Conservation (phyloP, 2,329 filamentous ascomycete genomes). For the Lasiodiplodia theobromae region DNA sequence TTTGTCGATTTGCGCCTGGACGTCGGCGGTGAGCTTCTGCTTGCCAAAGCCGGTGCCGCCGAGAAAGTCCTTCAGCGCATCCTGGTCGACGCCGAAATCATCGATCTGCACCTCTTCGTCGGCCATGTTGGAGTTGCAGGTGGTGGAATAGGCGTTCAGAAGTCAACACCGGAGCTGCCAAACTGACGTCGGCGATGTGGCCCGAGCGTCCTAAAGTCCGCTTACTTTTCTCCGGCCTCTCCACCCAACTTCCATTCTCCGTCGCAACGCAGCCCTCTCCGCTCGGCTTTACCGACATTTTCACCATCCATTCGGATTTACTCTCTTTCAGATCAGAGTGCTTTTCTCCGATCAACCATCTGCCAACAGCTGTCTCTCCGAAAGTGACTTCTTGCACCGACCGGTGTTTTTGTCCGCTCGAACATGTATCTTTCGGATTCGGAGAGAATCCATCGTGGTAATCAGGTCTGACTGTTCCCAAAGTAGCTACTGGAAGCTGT, state of each 20-base stretch:
- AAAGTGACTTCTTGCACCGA: neutral
- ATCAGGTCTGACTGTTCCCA: neutral
- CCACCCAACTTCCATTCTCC: neutral
- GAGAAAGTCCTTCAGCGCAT: conserved; percentile 77
- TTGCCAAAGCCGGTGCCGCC: conserved; percentile 83
- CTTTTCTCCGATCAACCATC: neutral
- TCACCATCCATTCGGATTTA: neutral
- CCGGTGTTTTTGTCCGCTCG: neutral
- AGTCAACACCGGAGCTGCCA: conserved; percentile 15
- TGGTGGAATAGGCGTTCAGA: neutral
- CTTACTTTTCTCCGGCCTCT: neutral
- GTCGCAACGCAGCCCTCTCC: neutral
- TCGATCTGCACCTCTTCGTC: conserved; percentile 27
- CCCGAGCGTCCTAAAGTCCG: neutral
- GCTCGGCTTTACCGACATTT: neutral
- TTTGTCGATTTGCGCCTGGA: conserved; percentile 81
- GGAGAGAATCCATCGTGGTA: neutral
- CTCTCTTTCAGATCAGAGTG: neutral
- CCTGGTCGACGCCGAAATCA: conserved; percentile 54
- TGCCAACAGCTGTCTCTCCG: neutral
- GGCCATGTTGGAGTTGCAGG: conserved; percentile 4
- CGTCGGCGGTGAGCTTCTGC: conserved; percentile 74
- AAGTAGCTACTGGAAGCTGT: neutral
- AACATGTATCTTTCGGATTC: neutral
- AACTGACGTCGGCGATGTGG: conserved; percentile 10